Evolutionary conservation across 768 basidiomycete species (phyloP).

Genomic region (Trametes coccinea): DNA sequence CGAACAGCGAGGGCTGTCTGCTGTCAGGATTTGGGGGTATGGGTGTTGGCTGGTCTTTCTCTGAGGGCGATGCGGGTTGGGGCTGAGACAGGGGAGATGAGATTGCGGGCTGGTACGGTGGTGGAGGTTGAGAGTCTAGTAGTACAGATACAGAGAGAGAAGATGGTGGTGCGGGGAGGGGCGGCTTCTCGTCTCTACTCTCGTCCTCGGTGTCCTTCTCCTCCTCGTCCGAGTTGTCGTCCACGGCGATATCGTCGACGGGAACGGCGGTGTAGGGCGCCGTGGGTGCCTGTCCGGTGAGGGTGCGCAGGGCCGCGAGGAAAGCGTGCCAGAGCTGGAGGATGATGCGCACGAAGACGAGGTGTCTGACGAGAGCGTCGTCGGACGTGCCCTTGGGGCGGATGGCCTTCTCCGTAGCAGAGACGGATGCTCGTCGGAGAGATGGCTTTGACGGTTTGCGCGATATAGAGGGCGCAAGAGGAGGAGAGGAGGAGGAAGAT

Average conservation of each 20-base stretch:
- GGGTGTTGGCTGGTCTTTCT: constrained; percentile 21
- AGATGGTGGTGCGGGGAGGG: constrained; percentile 17
- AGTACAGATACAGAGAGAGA: constrained; percentile 10
- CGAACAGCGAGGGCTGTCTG: constrained; percentile 7
- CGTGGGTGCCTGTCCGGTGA: constrained; percentile 26
- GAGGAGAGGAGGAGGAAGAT: constrained; percentile 8
- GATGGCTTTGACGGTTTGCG: constrained; percentile 19
- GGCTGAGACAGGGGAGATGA: constrained; percentile 28
- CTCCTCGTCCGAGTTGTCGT: constrained; percentile 34
- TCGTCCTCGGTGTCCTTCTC: constrained; percentile 40
- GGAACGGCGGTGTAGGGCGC: constrained; percentile 20
- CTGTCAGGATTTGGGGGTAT: constrained; percentile 2
- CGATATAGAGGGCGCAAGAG: constrained; percentile 13
- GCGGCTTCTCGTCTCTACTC: constrained; percentile 31
- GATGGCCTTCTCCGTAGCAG: constrained; percentile 28
- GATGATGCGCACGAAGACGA: constrained; percentile 73
- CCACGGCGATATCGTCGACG: constrained; percentile 29
- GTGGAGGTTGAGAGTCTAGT: constrained; percentile 27
- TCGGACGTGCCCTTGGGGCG: constrained; percentile 18
- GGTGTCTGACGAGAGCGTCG: constrained; percentile 39
- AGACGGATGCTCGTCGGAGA: constrained; percentile 29
- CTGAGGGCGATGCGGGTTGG: constrained; percentile 30
- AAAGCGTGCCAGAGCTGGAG: constrained; percentile 70
- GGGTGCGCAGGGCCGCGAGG: constrained; percentile 59
- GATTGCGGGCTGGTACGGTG: constrained; percentile 27